phyloP scores from a whole-genome alignment of 2,329 filamentous ascomycete genomes.

The Lasiodiplodia sp. region DNA sequence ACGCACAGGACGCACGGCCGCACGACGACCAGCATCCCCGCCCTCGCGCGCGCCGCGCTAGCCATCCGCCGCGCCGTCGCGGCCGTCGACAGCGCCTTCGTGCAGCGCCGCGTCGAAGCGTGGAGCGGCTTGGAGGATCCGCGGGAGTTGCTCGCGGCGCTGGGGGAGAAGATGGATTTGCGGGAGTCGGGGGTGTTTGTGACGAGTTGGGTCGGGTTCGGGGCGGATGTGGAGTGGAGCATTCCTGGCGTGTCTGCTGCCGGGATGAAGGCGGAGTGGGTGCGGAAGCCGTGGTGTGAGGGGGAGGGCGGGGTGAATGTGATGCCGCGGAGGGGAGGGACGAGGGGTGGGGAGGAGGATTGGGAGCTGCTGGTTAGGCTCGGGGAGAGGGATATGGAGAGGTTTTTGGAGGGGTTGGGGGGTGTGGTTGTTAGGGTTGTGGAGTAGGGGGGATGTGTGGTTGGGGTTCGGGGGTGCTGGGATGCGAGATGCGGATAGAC shows the following conservation, averaged over 20 bases:
- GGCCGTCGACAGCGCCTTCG: neutral
- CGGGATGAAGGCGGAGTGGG: neutral
- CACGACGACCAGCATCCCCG: neutral
- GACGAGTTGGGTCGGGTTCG: conserved; percentile 4
- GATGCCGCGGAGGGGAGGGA: conserved; percentile 2
- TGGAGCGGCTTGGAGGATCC: neutral
- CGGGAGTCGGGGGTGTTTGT: neutral
- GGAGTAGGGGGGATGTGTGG: neutral
- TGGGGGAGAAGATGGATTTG: neutral
- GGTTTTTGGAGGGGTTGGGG: neutral
- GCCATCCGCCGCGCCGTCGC: neutral
- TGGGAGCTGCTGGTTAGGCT: conserved; percentile 18
- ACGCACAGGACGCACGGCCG: accelerated
- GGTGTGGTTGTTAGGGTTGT: neutral
- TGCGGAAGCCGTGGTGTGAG: conserved; percentile 19
- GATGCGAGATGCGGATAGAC: too few species aligned
- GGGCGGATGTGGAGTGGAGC: neutral
- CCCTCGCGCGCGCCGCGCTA: neutral
- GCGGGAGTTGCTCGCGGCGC: neutral
- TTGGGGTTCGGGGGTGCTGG: too few species aligned
- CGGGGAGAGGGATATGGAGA: conserved; percentile 13
- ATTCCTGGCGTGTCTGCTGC: neutral
- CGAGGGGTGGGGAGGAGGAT: neutral
- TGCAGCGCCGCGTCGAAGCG: neutral
- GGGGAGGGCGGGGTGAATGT: conserved; percentile 1